These are phyloP conservation scores for Arxiozyma slooffiae DNA, from an alignment of 1,139 yeast species.

Conservation along the genomic window DNA sequence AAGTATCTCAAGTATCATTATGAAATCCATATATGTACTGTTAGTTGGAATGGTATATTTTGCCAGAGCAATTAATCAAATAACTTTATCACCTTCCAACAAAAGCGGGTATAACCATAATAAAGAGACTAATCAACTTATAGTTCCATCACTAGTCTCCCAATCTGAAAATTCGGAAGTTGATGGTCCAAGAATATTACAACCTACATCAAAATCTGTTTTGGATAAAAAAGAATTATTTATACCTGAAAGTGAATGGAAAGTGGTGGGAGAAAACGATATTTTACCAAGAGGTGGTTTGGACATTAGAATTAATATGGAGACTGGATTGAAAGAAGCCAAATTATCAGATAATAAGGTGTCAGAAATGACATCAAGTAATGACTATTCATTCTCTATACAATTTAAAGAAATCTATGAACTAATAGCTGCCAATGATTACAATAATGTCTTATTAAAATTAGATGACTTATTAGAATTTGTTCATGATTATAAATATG, in stretches of 20 bases:
- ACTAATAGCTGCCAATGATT: constrained; percentile 13
- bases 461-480: constrained; percentile 28
- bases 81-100: background rate
- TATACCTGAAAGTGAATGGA: constrained; percentile 59
- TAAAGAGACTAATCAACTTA: background rate
- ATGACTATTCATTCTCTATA: constrained; percentile 19
- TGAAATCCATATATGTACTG: background rate
- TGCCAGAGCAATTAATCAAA: background rate
- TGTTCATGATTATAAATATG: constrained; percentile 30
- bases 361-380: background rate
- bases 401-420: constrained; percentile 16
- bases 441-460: constrained; percentile 10
- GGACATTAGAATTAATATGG: constrained; percentile 62
- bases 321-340: constrained; percentile 61
- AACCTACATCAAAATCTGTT: constrained; percentile 43
- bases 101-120: background rate
- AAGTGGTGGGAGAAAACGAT: constrained; percentile 55
- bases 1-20: background rate
- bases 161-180: background rate
- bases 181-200: background rate
- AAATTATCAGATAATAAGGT: constrained; percentile 36
- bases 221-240: constrained; percentile 33
- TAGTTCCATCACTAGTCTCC: background rate
- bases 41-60: background rate
- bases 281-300: constrained; percentile 60